Evolutionary conservation across 2,329 filamentous ascomycete genomes (phyloP).

Genomic region (Penicillium sp.): DNA sequence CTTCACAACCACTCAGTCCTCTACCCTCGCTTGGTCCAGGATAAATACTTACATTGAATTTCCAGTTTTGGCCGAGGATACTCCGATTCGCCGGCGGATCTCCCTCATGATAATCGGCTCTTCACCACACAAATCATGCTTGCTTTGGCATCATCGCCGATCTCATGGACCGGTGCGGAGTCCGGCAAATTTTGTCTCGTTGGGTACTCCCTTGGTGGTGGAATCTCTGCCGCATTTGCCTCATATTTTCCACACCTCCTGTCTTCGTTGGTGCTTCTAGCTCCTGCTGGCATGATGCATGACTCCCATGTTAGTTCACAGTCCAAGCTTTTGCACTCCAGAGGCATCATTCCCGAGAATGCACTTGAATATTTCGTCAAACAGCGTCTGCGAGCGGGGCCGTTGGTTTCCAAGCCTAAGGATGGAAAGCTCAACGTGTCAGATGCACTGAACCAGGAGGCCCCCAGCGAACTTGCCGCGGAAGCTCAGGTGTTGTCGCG

Average conservation of each 20-base stretch:
- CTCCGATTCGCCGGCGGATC: slow-evolving; percentile 65
- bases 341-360: slow-evolving; percentile 59
- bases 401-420: slow-evolving; percentile 32
- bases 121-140: slow-evolving; percentile 72
- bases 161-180: slow-evolving; percentile 61
- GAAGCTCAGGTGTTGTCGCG: slow-evolving; percentile 53
- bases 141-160: slow-evolving; percentile 66
- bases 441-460: slow-evolving; percentile 44
- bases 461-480: slow-evolving; percentile 33
- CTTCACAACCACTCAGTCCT: not conserved
- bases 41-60: not conserved
- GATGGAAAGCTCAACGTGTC: slow-evolving; percentile 38
- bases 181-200: slow-evolving; percentile 65
- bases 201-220: slow-evolving; percentile 79
- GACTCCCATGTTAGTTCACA: slow-evolving; percentile 59
- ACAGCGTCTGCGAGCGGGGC: slow-evolving; percentile 49
- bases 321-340: slow-evolving; percentile 63
- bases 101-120: slow-evolving; percentile 71
- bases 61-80: slow-evolving; percentile 66
- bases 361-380: slow-evolving; percentile 55
- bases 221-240: slow-evolving; percentile 68
- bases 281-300: slow-evolving; percentile 76
- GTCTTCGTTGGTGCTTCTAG: slow-evolving; percentile 69
- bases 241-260: slow-evolving; percentile 68
- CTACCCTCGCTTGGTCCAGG: not conserved